Base-by-base conservation (phyloP, 805 yeast genomes). In the Monosporozyma servazzii region DNA sequence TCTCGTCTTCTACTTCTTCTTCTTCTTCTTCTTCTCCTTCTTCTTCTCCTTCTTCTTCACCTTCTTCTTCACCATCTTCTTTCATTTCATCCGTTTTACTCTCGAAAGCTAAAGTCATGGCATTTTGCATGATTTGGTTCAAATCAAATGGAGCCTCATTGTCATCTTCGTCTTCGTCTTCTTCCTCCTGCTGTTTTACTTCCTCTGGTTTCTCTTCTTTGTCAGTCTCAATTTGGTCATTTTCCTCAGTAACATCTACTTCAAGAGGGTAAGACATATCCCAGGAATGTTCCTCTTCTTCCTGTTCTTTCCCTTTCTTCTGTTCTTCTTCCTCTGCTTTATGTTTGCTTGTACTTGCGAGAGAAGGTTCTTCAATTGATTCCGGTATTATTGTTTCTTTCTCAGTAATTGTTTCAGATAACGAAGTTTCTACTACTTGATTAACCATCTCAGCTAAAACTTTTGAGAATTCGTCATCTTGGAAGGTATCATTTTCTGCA, bases 91-190 rank as follows among this genome's bases (percentile, higher is more conserved):
- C 41, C 5, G 13, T 7, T 18, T 23, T 48, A 25, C 39, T 79
- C 54, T 79, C 84, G 74, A 81, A 79, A 0, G 90, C 93, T 83
- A 86, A 75, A 46, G 79, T 78, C 70, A 85, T 75, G 1, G 91
- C 93, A 67, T 83, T 83, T 56, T 82, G 88, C 74, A 85, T 76
- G 56, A 85, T 85, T 56, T 79, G 84, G 58, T 79, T 82, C 80
- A 85, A 74, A 58, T 83, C 87, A 53, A 83, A 70, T 27, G 77
- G 80, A 31, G 72, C 78, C 37, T 71, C 76, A 37, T 64, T 40
- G 6, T 41, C 25, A 13, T 37, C 41, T 5, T 37, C 23, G 5
- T 18, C 41, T 2, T 18, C 41, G 17, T 8, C 41, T 15, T 48
- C 48, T 20, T 18, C 42, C 36, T 36, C 41, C 2, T 29, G 20